Evolutionary conservation across 2,329 filamentous ascomycete species (phyloP), one percentile per base, ranked within the genome.

Genomic region (Didymella arachidicola): DNA sequence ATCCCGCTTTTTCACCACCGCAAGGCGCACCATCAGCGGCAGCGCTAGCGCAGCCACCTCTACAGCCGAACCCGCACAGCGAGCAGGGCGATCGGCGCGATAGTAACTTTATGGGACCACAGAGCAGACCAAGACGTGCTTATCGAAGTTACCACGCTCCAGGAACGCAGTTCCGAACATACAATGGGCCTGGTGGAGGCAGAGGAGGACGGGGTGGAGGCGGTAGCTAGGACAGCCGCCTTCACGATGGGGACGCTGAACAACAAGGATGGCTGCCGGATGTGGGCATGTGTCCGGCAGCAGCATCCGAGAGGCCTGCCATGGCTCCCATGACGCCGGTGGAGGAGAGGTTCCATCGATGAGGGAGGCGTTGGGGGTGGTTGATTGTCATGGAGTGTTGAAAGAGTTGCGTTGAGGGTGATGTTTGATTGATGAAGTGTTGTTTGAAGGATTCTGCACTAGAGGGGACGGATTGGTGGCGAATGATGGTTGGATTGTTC

Each of bases 141-240:
- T 76, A 77, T 44, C 47, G 72, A 14, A 68, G 66, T 19, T 75
- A 72, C 32, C 73, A 75, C 34, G 67, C 72, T 0, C 72, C 72
- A 14, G 73, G 72, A 7, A 75, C 72, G 2, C 70, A 76, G 39
- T 76, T 76, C 36, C 60, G 72, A 12, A 68, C 61, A 16, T 76
- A 76, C 25, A 70, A 72, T 14, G 73, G 72, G 2, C 73, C 73
- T 18, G 66, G 62, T 14, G 47, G 46, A 12, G 64, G 68, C 29
- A 54, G 61, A 39, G 65, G 68, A 48, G 65, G 68, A 48, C 57
- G 70, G 11, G 66, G 71, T 11, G 68, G 68, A n/a, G 66, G 71
- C 14, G 69, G 69, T 18, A 58, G 60, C 26, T 73, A 64, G 57
- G 39, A 56, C 29, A 11, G 7, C 50, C 56, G 45, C 41, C 26